Base-by-base conservation (phyloP, 2,329 filamentous ascomycete genomes). In the Arthrocladium fulminans region DNA sequence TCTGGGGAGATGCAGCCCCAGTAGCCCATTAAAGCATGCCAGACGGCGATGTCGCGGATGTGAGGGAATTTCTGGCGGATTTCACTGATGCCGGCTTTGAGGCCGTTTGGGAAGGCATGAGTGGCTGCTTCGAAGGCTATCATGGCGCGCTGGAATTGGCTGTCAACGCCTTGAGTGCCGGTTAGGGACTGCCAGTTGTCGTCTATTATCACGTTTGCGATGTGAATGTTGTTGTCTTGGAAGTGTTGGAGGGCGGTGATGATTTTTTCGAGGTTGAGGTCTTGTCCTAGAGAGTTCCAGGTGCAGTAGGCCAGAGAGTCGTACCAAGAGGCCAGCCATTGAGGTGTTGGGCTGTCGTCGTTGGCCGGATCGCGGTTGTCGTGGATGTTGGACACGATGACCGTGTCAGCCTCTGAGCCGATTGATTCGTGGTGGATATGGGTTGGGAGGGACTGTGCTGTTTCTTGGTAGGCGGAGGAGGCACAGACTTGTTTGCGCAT, bases 301-400 rank as follows among this genome's bases (percentile, higher is more conserved):
- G 92, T 98, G 63, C 92, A 98, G 62, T 92, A 98, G 0, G 88
- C 86, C 30, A 98, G 71, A 0, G 88, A 88, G 63, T 97, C 92
- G 61, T 89, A 89, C 88, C 89, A 96, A 51, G 86, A 80, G 54
- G 92, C 81, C 42, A 86, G 69, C 88, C 88, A 95, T 61, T 71
- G 66, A 10, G 60, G 57, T 12, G 43, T 47, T 6, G 52, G 27
- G 6, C n/a, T 30, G 24, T 50, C 23, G 35, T 56, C 40, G n/a
- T 80, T 66, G 4, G 73, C 67, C 47, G 74, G 73, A 27, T 82
- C 66, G 3, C 73, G 73, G 22, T 72, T 61, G 10, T 71, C 67
- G 13, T 66, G 65, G 6, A 76, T 57, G 0, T 67, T 64, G 48
- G 71, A 64, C 22, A 75, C 61, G 51, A 81, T 73, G 23, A 66